A percentile compares a stretch with the other conserved stretches of the same genome.
These are phyloP conservation scores for Cornus kousa DNA, from an alignment of 148 eudicot species.

Conservation along the genomic window DNA sequence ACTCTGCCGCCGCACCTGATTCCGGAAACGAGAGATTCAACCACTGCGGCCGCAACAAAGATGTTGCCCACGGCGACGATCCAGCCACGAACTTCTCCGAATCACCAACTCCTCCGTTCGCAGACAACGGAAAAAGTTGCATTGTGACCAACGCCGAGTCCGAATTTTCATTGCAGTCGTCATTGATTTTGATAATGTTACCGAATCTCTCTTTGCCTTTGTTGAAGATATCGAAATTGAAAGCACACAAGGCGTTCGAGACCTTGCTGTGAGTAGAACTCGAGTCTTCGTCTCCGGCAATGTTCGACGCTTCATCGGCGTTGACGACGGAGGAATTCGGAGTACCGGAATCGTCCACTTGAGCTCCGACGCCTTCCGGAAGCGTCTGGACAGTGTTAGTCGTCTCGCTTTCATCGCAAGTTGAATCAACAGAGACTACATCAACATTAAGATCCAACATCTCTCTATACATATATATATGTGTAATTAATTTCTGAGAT, in stretches of 20 bases:
- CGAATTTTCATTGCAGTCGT: neutral
- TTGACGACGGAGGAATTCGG: constrained; percentile 48
- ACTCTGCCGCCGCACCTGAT: constrained; percentile 19
- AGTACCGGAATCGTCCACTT: constrained; percentile 37
- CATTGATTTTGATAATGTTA: neutral
- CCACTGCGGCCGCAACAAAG: constrained; percentile 34
- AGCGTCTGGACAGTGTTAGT: constrained; percentile 5
- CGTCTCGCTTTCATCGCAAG: neutral
- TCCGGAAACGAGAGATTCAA: constrained; percentile 50
- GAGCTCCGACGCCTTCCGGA: constrained; percentile 15
- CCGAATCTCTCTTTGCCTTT: constrained; percentile 3
- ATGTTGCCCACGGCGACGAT: constrained; percentile 16
- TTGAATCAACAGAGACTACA: constrained; percentile 14
- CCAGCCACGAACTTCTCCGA: constrained; percentile 11
- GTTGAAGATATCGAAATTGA: constrained; percentile 18
- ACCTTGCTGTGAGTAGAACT: neutral
- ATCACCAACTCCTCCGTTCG: neutral
- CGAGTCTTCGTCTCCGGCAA: constrained; percentile 25
- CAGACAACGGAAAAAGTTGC: constrained; percentile 44
- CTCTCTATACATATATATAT: neutral
- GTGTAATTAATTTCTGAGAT: neutral
- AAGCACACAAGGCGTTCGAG: constrained; percentile 17
- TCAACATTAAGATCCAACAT: constrained; percentile 66
- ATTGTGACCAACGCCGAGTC: constrained; percentile 24
- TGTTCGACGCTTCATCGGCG: constrained; percentile 35